Percentiles rank a stretch among this genome's conserved stretches.
These are phyloP conservation scores for Blechomonas ayalai DNA, from an alignment of 208 protist species.

Conservation along the genomic window DNA sequence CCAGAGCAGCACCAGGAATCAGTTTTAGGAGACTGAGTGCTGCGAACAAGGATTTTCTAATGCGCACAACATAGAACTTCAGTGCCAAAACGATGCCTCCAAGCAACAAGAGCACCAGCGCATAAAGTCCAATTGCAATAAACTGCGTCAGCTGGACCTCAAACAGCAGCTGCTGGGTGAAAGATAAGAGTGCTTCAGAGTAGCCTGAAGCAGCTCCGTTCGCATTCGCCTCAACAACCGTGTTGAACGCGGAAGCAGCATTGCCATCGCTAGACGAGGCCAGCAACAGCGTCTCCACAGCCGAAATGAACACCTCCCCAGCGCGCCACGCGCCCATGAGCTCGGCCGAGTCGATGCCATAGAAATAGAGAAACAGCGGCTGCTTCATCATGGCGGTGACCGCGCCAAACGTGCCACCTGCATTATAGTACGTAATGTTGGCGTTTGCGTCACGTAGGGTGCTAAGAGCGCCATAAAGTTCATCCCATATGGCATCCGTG, in stretches of 20 bases:
- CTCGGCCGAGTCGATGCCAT: not conserved
- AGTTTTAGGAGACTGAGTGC: slow-evolving; percentile 22
- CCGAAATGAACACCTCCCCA: slow-evolving; percentile 3
- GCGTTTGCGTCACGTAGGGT: slow-evolving; percentile 1
- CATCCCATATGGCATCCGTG: not conserved
- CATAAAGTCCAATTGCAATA: slow-evolving; percentile 4
- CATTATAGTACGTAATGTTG: slow-evolving; percentile 4
- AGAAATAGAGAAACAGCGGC: slow-evolving; percentile 4
- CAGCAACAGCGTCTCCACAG: slow-evolving; percentile 7
- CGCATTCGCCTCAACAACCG: slow-evolving; percentile 2
- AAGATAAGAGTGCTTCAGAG: no score
- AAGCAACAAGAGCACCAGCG: not conserved
- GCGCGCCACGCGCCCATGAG: slow-evolving; percentile 3
- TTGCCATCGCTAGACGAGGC: not conserved
- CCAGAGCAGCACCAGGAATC: slow-evolving; percentile 16
- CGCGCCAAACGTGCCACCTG: not conserved
- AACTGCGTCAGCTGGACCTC: no score
- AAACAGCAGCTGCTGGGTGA: no score
- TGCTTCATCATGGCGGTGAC: slow-evolving; percentile 1
- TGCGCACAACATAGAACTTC: slow-evolving; percentile 10
- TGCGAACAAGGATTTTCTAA: slow-evolving; percentile 7
- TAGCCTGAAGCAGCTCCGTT: slow-evolving; percentile 1
- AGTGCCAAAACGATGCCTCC: slow-evolving; percentile 7
- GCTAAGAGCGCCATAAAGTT: slow-evolving; percentile 3
- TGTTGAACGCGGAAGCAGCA: slow-evolving; percentile 1